Evolutionary conservation across 495 filamentous ascomycete species (phyloP), one percentile per base, ranked within the genome.

Genomic region (Darksidea phi): DNA sequence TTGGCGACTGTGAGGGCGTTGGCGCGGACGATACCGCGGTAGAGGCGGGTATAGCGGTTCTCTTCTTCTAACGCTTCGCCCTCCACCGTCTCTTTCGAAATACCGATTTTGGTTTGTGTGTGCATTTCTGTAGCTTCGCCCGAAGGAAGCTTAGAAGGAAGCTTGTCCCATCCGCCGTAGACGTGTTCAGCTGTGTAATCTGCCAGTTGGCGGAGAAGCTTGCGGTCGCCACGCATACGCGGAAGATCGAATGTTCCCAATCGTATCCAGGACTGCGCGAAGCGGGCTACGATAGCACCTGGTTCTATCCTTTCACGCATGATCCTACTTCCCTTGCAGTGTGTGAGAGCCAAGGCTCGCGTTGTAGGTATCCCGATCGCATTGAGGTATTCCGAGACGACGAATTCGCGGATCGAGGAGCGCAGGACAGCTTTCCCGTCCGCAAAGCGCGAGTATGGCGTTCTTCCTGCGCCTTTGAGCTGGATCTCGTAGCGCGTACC

Each of bases 371-470:
- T 90, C 6, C 82, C 78, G 4, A 97, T 81, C 20, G 90, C 88
- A 73, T 95, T 84, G 36, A 98, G 79, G 52, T 65, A 63, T 52
- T 98, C 94, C 48, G 87, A 91, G 23, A 96, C 91, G 36, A 98
- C 71, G 64, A 91, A 98, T 79, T 98, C 94, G 36, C 94, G 83
- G 58, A 98, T 95, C 69, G 88, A 93, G 25, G 87, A 91, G 47
- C 94, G 77, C 20, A 98, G 78, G 11, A 97, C 94, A 1, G 94
- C 94, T 70, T 94, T 93, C 25, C 94, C 94, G 74, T 98, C 94
- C n/a, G 94, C 94, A 66, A 97, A 98, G 12, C 94, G 87, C 20
- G 89, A 94, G 72, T 97, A 98, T 0, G 94, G 94, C 2, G 94
- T 98, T 63, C 84, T 77, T 2, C 94, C 94, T 24, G 94, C 93